Base-by-base conservation (phyloP, 208 protist genomes). In the Acanthamoeba lenticulata region DNA sequence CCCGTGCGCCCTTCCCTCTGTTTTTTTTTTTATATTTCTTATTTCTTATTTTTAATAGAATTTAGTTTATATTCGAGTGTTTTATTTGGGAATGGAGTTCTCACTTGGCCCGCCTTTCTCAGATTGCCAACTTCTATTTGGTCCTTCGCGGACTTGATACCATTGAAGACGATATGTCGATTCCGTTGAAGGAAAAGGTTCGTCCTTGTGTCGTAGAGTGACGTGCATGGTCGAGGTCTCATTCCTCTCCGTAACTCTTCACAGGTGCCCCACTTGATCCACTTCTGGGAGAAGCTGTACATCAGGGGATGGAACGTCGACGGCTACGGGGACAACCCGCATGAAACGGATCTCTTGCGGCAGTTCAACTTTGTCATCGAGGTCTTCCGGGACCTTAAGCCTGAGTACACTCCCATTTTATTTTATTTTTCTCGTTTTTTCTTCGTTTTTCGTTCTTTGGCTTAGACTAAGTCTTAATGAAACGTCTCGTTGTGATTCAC, bases 51-150 rank as follows among this genome's bases (percentile, higher is more conserved):
- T n/a, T 90, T 93, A 65, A 55, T 29, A 3, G 9, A 85, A 36
- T 29, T 2, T 34, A 94, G 44, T 74, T 96, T 90, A 97, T 99
- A 65, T 99, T 98, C 96, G 96, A n/a, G n/a, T 99, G 42, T 99
- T 99, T 93, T 99, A 99, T 96, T 97, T 99, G 29, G 98, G 99
- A 27, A 96, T 99, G 34, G 97, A 98, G 40, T 98, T 98, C 0
- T 38, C 65, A 40, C 97, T 99, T 15, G 98, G 99, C 96, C 98
- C 29, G 94, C 99, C 36, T 98, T 99, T 97, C 98, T 99, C 38
- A 88, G 77, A 88, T 88, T 60, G 40, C 45, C 77, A 88, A 88
- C 47, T 55, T 88, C 36, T 88, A 52, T n/a, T 52, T 88, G 47
- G 77, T 88, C 45, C n/a, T 88, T 1, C 77, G 77, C 21, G 77